Base-by-base conservation (phyloP, 2,329 filamentous ascomycete genomes). In the Didymella segeticola region DNA sequence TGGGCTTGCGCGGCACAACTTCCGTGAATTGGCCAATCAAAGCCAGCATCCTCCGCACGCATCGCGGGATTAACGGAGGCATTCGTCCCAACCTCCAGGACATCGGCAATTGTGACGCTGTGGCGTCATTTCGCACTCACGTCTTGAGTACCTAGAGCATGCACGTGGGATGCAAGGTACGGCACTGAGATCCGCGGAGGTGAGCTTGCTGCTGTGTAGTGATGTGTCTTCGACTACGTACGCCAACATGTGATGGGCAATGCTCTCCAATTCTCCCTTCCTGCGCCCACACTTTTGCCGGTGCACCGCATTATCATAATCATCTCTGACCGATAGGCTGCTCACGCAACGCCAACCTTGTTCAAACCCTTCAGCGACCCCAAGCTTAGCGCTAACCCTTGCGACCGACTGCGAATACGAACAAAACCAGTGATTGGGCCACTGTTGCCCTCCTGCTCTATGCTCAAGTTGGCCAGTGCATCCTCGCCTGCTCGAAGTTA, bases 341-440 rank as follows among this genome's bases (percentile, higher is more conserved):
- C 47, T 66, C 46, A 70, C 47, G 67, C 66, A 26, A 65, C 62
- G 7, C 70, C 68, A 48, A 72, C 72, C 63, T 75, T 76, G 62
- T 93, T 96, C 58, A 99, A 80, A 1, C 95, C 95, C 80, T 98
- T 99, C 69, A 99, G 81, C 43, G 91, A 96, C 26, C 95, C 95
- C 61, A 99, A 80, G 78, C 93, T 97, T 65, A 99, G 80, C 10
- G 95, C 95, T 70, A 99, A 81, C 42, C 95, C 95, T 79, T 99
- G 95, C 30, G 92, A 96, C 73, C 95, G 89, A 81, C 93, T 97
- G 78, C 95, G 88, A 85, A 99, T 99, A 74, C 95, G 88, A 60
- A 99, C 93, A 76, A 99, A 99, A 37, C 95, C 95, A 34, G 93
- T 97, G 60, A 99, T 93, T 5, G 92, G 91, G 20, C 95, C 95